These are phyloP conservation scores for Penicillium canescens DNA, from an alignment of 495 filamentous ascomycete species.

Conservation along the genomic window DNA sequence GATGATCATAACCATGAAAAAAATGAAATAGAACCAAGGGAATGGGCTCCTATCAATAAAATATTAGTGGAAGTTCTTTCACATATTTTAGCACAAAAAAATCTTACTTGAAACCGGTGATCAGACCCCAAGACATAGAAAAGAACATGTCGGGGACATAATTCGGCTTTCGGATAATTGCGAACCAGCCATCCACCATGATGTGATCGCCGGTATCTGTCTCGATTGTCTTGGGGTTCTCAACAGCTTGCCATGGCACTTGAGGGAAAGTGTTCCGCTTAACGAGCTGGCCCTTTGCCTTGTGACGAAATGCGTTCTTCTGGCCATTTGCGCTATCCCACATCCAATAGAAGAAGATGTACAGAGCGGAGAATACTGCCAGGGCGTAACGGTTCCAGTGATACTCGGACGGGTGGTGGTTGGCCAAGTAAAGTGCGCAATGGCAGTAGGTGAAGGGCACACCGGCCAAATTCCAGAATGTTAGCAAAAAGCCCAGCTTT, in stretches of 20 bases:
- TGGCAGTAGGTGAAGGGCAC: constrained; percentile 96
- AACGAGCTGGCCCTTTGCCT: constrained; percentile 70
- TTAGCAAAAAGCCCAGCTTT: constrained; percentile 99
- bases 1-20: constrained; percentile 86
- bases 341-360: constrained; percentile 85
- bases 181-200: constrained; percentile 90
- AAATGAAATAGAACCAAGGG: constrained; percentile 93
- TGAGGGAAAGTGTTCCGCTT: constrained; percentile 84
- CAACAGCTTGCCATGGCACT: constrained; percentile 74
- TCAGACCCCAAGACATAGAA: constrained; percentile 62
- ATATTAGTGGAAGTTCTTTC: neutral
- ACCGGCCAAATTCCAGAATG: constrained; percentile 98
- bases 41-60: constrained; percentile 38
- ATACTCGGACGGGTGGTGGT: constrained; percentile 77
- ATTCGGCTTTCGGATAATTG: constrained; percentile 84
- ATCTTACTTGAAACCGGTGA: constrained; percentile 55
- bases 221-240: constrained; percentile 76
- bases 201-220: constrained; percentile 75
- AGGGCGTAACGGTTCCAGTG: constrained; percentile 68
- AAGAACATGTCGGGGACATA: constrained; percentile 89
- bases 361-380: constrained; percentile 59
- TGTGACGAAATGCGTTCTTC: constrained; percentile 87
- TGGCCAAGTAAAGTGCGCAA: constrained; percentile 88
- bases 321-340: constrained; percentile 90
- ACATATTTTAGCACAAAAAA: neutral